A percentile compares a stretch with the other conserved stretches of the same genome.
phyloP scores from a whole-genome alignment of 495 filamentous ascomycete species.

The Mycothermus thermophilus region DNA sequence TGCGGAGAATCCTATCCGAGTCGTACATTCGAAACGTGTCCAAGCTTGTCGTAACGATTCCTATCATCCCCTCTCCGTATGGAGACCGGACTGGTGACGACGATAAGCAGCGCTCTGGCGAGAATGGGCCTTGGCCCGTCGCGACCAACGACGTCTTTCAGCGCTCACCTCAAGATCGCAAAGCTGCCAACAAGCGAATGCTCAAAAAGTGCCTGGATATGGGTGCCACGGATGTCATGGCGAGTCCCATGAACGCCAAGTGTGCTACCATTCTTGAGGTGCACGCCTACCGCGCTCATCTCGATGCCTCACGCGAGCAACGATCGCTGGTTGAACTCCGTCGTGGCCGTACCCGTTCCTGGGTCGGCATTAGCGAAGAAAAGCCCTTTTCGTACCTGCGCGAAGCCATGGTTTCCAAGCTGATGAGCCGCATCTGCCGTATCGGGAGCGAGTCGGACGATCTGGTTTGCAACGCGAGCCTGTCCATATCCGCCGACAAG shows the following conservation, averaged over 20 bases:
- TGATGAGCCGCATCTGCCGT: slow-evolving; percentile 86
- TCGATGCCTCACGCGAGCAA: slow-evolving; percentile 54
- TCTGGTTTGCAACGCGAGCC: slow-evolving; percentile 25
- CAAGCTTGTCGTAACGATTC: slow-evolving; percentile 62
- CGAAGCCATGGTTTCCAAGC: slow-evolving; percentile 73
- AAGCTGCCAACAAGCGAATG: slow-evolving; percentile 28
- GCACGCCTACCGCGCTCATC: slow-evolving; percentile 69
- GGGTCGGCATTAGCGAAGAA: slow-evolving; percentile 77
- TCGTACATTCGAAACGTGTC: slow-evolving; percentile 55
- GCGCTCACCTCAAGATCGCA: slow-evolving; percentile 4
- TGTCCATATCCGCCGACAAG: slow-evolving; percentile 41
- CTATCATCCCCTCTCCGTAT: slow-evolving; percentile 38
- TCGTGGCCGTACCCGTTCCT: slow-evolving; percentile 68
- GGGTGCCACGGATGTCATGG: slow-evolving; percentile 74
- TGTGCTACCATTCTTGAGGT: slow-evolving; percentile 59
- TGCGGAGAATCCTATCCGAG: slow-evolving; percentile 56
- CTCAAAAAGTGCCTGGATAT: slow-evolving; percentile 60
- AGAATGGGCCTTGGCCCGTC: slow-evolving; percentile 23
- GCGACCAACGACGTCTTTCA: slow-evolving; percentile 14
- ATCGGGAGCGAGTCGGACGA: slow-evolving; percentile 37
- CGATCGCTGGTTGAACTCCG: slow-evolving; percentile 50
- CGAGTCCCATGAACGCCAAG: slow-evolving; percentile 56
- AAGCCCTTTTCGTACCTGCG: slow-evolving; percentile 81
- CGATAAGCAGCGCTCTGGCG: slow-evolving; percentile 8
- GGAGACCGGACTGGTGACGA: slow-evolving; percentile 12